Base-by-base conservation (phyloP, 805 yeast genomes). In the Isabelozyma pseudorhagii region DNA sequence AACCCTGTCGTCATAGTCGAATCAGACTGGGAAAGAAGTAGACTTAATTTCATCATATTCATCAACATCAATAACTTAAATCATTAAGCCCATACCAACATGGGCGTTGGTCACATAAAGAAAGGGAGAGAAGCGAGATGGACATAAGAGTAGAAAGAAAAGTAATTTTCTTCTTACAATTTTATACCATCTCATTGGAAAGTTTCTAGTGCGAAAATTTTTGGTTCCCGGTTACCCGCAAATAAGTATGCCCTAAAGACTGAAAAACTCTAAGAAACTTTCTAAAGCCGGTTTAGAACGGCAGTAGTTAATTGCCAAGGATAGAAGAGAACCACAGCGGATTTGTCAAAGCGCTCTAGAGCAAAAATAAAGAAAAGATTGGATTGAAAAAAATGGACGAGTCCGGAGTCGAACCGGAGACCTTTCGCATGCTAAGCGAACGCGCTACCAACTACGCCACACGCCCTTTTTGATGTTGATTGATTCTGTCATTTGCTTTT, bases 1-100 rank as follows among this genome's bases (percentile, higher is more conserved):
- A 77, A 80, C 90, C 91, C 79, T 82, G 83, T 87, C 92, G 90
- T 86, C 94, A 87, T 85, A 84, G 92, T 87, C 94, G 92, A 82
- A 74, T 83, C 89, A 79, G 89, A 85, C 89, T 82, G 87, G 91
- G 92, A 87, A 87, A 86, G 92, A 87, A 86, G 91, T 72, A 76
- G 68, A 82, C 88, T 79, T 67, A 71, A 55, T 61, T 61, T 74
- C 78, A 72, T 72, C 79, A 73, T 62, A 55, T 71, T 68, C 71
- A 59, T 46, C 21, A 50, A 42, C 49, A 25, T 11, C 31, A 13
- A 44, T 46, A 50, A 53, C 53, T 51, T 56, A 50, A 42, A 44
- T 46, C 61, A 52, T 49, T 57, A 61, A 61, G 65, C 65, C 52
- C 57, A 56, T 51, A 53, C 28, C 42, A 53, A 51, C 51, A 60